phyloP scores from a whole-genome alignment of 1,284 basidiomycete species.

The Afroboletus lepidellus region DNA sequence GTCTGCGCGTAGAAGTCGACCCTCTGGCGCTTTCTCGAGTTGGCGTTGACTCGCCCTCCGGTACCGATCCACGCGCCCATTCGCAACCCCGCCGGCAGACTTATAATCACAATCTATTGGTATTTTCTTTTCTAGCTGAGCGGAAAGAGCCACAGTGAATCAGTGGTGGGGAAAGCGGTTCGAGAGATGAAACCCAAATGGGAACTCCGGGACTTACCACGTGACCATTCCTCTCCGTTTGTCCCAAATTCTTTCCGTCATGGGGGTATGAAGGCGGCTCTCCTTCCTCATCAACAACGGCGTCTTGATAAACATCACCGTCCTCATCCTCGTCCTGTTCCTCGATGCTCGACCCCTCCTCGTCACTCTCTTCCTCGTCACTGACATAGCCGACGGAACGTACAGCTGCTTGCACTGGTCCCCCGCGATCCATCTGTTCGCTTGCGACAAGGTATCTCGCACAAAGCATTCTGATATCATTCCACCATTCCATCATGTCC shows the following conservation, averaged over 20 bases:
- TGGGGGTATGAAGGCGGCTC: slow-evolving; percentile 54
- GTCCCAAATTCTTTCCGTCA: slow-evolving; percentile 39
- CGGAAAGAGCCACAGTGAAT: slow-evolving; percentile 25
- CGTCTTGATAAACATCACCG: slow-evolving; percentile 37
- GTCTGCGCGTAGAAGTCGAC: slow-evolving; percentile 39
- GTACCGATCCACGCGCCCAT: slow-evolving; percentile 34
- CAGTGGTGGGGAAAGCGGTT: background rate
- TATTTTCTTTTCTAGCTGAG: slow-evolving; percentile 41
- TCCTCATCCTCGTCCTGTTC: slow-evolving; percentile 65
- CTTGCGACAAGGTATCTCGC: slow-evolving; percentile 94
- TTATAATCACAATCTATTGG: slow-evolving; percentile 14
- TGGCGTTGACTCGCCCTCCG: slow-evolving; percentile 57
- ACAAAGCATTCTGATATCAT: slow-evolving; percentile 95
- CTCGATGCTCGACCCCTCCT: slow-evolving; percentile 70
- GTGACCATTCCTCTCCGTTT: slow-evolving; percentile 69
- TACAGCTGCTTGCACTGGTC: slow-evolving; percentile 92
- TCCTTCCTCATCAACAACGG: slow-evolving; percentile 40
- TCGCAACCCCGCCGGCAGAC: background rate
- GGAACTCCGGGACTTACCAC: slow-evolving; percentile 48
- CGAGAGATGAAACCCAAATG: background rate
- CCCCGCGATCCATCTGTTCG: slow-evolving; percentile 91
- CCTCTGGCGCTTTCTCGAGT: slow-evolving; percentile 71
- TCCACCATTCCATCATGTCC: slow-evolving; percentile 99
- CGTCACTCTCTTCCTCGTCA: slow-evolving; percentile 66
- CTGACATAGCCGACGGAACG: slow-evolving; percentile 82